A percentile compares a stretch with the other conserved stretches of the same genome.
Conservation (phyloP, 1,284 basidiomycete genomes). For the Trametes pubescens region DNA sequence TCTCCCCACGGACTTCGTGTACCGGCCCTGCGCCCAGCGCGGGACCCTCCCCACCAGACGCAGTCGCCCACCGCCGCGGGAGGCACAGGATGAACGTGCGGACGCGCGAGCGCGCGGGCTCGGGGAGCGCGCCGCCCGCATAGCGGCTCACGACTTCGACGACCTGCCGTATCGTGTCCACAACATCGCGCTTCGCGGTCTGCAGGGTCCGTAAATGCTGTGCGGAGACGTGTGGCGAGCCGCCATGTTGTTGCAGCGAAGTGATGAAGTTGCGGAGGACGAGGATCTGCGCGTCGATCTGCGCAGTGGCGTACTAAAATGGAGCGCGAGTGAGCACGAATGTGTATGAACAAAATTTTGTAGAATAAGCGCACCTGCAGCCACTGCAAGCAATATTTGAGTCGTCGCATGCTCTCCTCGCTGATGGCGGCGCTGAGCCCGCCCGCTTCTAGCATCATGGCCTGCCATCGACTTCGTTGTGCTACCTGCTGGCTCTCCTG, state of each 20-base stretch:
- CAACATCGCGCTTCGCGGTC: slow-evolving; percentile 82
- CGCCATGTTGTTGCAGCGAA: slow-evolving; percentile 61
- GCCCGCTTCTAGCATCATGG: slow-evolving; percentile 87
- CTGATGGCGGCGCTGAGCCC: slow-evolving; percentile 88
- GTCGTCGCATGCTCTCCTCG: slow-evolving; percentile 87
- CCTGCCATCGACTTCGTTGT: slow-evolving; percentile 82
- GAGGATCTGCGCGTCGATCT: slow-evolving; percentile 89
- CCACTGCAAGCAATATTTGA: slow-evolving; percentile 91
- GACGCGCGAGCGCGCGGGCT: slow-evolving; percentile 81
- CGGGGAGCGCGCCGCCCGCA: slow-evolving; percentile 85
- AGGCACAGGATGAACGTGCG: slow-evolving; percentile 83
- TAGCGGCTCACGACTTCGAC: slow-evolving; percentile 90
- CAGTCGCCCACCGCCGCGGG: slow-evolving; percentile 80
- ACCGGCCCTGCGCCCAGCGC: slow-evolving; percentile 8
- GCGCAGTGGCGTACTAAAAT: slow-evolving; percentile 82
- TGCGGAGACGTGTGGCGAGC: slow-evolving; percentile 52
- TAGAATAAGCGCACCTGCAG: slow-evolving; percentile 66
- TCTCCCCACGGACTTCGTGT: slow-evolving; percentile 29
- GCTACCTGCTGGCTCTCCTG: slow-evolving; percentile 54
- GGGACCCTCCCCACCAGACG: slow-evolving; percentile 30
- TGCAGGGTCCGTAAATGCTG: slow-evolving; percentile 73
- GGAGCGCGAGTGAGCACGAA: neutral
- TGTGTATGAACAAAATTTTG: neutral
- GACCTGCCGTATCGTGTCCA: slow-evolving; percentile 87
- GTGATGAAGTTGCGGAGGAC: slow-evolving; percentile 85